Percentiles rank a stretch among this genome's conserved stretches.
Evolutionary conservation across 106 monocot species (phyloP).

Genomic region (Dactylorhiza incarnata): DNA sequence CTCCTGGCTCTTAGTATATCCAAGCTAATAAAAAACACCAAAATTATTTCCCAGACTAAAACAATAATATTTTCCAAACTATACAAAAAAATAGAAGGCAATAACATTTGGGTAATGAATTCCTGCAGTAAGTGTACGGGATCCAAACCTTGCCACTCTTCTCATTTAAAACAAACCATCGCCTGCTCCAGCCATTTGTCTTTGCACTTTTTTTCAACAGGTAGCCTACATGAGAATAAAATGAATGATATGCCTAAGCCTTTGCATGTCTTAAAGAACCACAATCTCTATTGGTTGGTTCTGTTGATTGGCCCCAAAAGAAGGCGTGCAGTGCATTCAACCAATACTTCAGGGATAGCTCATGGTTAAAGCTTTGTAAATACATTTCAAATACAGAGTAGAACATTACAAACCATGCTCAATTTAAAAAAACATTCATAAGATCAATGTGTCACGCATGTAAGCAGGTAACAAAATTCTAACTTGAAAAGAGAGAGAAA

Average conservation of each 20-base stretch:
- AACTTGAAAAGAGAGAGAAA: too few species aligned
- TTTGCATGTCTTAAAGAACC: not conserved
- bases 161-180: conserved; percentile 98
- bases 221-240: conserved; percentile 30
- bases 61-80: conserved; percentile 2
- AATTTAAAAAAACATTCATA: not conserved
- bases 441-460: too few species aligned
- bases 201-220: conserved; percentile 89
- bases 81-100: not conserved
- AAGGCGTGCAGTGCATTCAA: not conserved
- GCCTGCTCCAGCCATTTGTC: conserved; percentile 76
- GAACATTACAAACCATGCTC: not conserved
- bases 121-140: not conserved
- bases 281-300: not conserved
- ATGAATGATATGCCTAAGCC: not conserved
- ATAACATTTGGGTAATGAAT: not conserved
- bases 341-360: not conserved
- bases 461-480: too few species aligned
- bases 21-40: conserved; percentile 42
- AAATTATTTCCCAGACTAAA: not conserved
- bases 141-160: conserved; percentile 85
- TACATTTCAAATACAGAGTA: not conserved
- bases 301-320: not conserved
- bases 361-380: not conserved
- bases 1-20: conserved; percentile 93